Conservation (phyloP, 352 stramenopile genomes). For the Pythium sukuiense region DNA sequence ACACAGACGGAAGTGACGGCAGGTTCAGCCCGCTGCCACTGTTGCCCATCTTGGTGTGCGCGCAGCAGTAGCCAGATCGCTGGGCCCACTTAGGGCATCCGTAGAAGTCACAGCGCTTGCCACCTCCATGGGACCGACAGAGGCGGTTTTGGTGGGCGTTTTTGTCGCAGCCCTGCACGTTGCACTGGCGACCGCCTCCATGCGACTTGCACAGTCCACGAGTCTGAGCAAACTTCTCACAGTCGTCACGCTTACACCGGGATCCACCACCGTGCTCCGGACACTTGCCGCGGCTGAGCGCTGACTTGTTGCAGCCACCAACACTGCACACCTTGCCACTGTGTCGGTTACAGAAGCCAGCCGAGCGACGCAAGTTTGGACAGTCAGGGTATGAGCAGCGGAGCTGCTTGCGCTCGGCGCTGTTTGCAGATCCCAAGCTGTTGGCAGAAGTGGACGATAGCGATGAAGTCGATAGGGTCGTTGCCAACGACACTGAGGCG, state of each 20-base stretch:
- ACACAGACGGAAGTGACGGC: constrained; percentile 26
- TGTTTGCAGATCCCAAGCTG: constrained; percentile 13
- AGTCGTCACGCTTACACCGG: constrained; percentile 81
- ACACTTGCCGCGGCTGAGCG: constrained; percentile 81
- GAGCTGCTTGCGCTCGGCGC: constrained; percentile 58
- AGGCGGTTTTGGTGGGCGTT: constrained; percentile 84
- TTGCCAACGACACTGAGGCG: background rate
- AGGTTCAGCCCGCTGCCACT: background rate
- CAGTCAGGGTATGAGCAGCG: constrained; percentile 77
- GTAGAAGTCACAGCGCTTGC: constrained; percentile 77
- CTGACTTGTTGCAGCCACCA: constrained; percentile 67
- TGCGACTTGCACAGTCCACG: constrained; percentile 85
- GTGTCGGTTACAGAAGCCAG: constrained; percentile 81
- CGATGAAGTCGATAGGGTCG: constrained; percentile 9
- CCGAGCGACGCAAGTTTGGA: constrained; percentile 72
- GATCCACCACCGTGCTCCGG: constrained; percentile 83
- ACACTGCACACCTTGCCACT: constrained; percentile 80
- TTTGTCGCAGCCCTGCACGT: constrained; percentile 74
- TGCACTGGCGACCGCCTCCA: constrained; percentile 76
- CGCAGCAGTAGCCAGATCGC: constrained; percentile 81
- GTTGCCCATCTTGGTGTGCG: constrained; percentile 69
- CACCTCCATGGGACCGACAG: constrained; percentile 80
- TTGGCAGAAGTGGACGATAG: constrained; percentile 13
- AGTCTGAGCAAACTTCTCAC: constrained; percentile 84
- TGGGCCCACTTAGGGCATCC: constrained; percentile 85